Percentiles rank a stretch among this genome's conserved stretches.
Conservation (phyloP, 2,329 filamentous ascomycete genomes). For the Pseudopyricularia javanii region DNA sequence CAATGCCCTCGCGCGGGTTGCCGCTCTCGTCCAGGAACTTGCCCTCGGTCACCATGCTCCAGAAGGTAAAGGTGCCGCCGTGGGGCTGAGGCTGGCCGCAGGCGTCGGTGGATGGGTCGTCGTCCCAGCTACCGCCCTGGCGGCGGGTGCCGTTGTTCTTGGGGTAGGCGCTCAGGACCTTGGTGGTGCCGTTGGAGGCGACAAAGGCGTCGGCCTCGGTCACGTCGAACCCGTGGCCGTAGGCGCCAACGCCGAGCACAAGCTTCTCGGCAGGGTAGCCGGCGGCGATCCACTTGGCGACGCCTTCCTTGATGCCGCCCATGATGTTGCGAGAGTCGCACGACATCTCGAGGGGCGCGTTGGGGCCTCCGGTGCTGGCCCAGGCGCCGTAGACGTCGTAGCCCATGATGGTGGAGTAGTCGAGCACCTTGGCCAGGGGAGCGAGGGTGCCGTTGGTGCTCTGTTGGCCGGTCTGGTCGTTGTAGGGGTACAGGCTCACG, state of each 20-base stretch:
- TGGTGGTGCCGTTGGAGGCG: not conserved
- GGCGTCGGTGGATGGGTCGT: slow-evolving; percentile 6
- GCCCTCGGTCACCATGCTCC: slow-evolving; percentile 7
- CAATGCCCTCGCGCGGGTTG: slow-evolving; percentile 4
- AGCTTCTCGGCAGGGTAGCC: slow-evolving; percentile 8
- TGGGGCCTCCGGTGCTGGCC: slow-evolving; percentile 7
- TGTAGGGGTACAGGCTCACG: slow-evolving; percentile 9
- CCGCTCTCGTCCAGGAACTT: slow-evolving; percentile 6
- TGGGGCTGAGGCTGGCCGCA: slow-evolving; percentile 7
- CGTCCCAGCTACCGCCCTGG: slow-evolving; percentile 10
- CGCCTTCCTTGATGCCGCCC: slow-evolving; percentile 6
- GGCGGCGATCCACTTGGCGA: slow-evolving; percentile 6
- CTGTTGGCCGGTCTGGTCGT: slow-evolving; percentile 3
- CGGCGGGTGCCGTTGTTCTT: slow-evolving; percentile 8
- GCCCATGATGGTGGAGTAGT: slow-evolving; percentile 11
- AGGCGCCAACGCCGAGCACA: slow-evolving; percentile 7
- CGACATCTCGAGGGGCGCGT: slow-evolving; percentile 4
- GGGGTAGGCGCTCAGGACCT: slow-evolving; percentile 6
- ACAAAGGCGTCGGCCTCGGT: slow-evolving; percentile 4
- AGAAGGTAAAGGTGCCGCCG: slow-evolving; percentile 7
- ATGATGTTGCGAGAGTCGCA: slow-evolving; percentile 9
- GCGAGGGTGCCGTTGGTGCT: slow-evolving; percentile 4
- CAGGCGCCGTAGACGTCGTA: slow-evolving; percentile 11
- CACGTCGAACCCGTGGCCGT: slow-evolving; percentile 9
- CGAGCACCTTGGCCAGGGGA: slow-evolving; percentile 7